phyloP scores from a whole-genome alignment of 495 filamentous ascomycete species.

The Lasiosphaeriaceae sp. region DNA sequence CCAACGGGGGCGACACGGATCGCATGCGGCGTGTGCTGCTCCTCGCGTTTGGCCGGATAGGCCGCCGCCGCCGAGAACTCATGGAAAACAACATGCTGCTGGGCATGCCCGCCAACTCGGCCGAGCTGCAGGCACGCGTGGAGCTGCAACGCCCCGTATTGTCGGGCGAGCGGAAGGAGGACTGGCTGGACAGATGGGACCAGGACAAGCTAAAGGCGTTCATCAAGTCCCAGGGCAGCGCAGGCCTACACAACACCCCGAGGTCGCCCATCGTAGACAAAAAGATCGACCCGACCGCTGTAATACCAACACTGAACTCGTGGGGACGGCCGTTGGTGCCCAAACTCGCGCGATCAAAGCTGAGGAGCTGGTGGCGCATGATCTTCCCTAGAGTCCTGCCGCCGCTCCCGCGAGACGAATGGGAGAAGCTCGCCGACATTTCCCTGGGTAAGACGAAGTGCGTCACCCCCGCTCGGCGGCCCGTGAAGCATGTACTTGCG shows the following conservation, averaged over 20 bases:
- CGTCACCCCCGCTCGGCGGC: background rate
- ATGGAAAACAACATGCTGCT: conserved; percentile 44
- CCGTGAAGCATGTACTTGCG: no score
- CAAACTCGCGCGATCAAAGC: conserved; percentile 54
- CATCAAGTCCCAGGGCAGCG: conserved; percentile 21
- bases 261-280: conserved; percentile 36
- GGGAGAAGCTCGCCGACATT: conserved; percentile 56
- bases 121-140: conserved; percentile 26
- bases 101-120: conserved; percentile 33
- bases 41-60: conserved; percentile 69
- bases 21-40: conserved; percentile 62
- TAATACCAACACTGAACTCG: conserved; percentile 56
- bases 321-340: conserved; percentile 59
- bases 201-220: conserved; percentile 29
- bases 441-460: conserved; percentile 49
- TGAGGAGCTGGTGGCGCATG: conserved; percentile 55
- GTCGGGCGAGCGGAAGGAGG: conserved; percentile 11
- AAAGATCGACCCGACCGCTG: conserved; percentile 36
- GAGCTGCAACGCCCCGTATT: background rate
- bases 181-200: conserved; percentile 45
- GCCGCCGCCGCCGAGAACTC: conserved; percentile 63
- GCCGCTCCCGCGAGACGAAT: conserved; percentile 66
- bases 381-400: conserved; percentile 59
- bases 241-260: conserved; percentile 16
- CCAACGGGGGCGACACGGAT: conserved; percentile 52